Conservation (phyloP, 148 eudicot genomes). For the Rhododendron mucronatum region DNA sequence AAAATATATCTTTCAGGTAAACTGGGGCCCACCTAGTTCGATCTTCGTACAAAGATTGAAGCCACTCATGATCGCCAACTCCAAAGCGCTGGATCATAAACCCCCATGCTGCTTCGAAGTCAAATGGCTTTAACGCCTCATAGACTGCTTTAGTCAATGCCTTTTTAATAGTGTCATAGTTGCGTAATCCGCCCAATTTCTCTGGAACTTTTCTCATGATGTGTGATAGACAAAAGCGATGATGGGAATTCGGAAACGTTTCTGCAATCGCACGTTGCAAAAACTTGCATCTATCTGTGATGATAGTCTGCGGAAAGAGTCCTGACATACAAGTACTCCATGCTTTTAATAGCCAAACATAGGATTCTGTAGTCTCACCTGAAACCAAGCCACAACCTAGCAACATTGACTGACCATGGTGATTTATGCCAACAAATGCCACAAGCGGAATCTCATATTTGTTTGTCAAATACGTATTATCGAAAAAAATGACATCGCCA, state of each 20-base stretch:
- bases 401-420: conserved; percentile 63
- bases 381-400: conserved; percentile 71
- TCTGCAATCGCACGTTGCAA: conserved; percentile 48
- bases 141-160: conserved; percentile 44
- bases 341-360: conserved; percentile 61
- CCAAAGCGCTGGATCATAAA: conserved; percentile 54
- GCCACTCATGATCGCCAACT: conserved; percentile 59
- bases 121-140: conserved; percentile 52
- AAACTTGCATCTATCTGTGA: conserved; percentile 56
- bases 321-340: conserved; percentile 55
- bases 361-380: conserved; percentile 53
- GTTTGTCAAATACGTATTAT: conserved; percentile 50
- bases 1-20: conserved; percentile 58
- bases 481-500: conserved; percentile 63
- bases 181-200: conserved; percentile 57
- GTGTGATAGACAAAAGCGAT: conserved; percentile 56
- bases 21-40: conserved; percentile 68
- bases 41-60: conserved; percentile 56
- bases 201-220: conserved; percentile 66
- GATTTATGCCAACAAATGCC: conserved; percentile 68
- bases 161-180: conserved; percentile 54
- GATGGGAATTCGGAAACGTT: conserved; percentile 56
- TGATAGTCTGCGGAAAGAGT: conserved; percentile 52
- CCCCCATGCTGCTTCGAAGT: conserved; percentile 74
- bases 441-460: conserved; percentile 67